Base-by-base conservation (phyloP, 2,329 filamentous ascomycete genomes). In the Phaeoacremonium minimum region DNA sequence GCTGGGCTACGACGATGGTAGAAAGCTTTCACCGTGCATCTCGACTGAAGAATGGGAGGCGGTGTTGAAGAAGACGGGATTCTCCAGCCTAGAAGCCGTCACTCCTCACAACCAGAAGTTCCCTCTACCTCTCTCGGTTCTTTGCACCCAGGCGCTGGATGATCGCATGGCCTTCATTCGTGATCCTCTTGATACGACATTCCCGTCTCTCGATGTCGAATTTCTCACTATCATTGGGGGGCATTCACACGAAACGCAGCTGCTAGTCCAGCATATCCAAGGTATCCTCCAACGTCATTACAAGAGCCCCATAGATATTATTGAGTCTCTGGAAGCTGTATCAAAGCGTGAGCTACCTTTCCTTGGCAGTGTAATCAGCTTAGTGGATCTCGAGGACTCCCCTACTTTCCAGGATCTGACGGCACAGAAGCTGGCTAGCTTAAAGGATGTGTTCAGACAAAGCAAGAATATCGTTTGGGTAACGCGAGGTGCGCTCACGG, bases 351-450 rank as follows among this genome's bases (percentile, higher is more conserved):
- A n/a, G n/a, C n/a, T n/a, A n/a, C n/a, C n/a, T n/a, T n/a, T n/a
- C n/a, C n/a, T n/a, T n/a, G n/a, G 39, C 19, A 34, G 42, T 19
- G 34, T 55, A 4, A 16, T 54, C 28, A 44, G 38, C 26, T 32
- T 55, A n/a, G 19, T 40, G 5, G 52, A 57, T 7, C 45, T 57
- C 7, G 55, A n/a, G n/a, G n/a, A 55, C 35, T 32, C 38, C 16
- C 46, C 47, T 14, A 20, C 52, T 11, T 51, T 58, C 36, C 32
- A 50, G 35, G 30, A 38, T 16, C 26, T 53, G 16, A 53, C 40
- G 7, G 18, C 29, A 3, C 31, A 31, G 20, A 42, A 41, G 18
- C 46, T 52, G 16, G 26, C 44, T 2, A 38, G 36, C 13, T 35
- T 54, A 30, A 45, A 56, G 30, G 6, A 13, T 4, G 31, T 47